phyloP scores from a whole-genome alignment of 2,329 filamentous ascomycete species.

The Arthrocladium fulminans region DNA sequence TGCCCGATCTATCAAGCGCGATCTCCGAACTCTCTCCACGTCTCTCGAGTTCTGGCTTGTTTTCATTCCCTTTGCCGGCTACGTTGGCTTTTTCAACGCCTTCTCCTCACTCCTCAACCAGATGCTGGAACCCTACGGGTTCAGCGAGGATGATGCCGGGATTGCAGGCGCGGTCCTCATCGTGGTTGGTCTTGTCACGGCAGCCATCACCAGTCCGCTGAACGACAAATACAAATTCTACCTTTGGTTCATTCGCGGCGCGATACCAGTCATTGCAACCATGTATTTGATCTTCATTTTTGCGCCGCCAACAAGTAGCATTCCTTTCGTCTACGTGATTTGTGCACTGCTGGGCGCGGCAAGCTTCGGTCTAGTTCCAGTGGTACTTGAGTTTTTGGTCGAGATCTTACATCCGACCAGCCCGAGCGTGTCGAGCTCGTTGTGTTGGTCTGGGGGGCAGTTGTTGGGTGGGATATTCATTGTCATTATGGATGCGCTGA shows the following conservation, averaged over 20 bases:
- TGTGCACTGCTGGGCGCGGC: constrained; percentile 69
- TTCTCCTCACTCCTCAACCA: constrained; percentile 82
- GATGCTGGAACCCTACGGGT: constrained; percentile 77
- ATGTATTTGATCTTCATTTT: constrained; percentile 72
- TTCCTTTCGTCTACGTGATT: constrained; percentile 58
- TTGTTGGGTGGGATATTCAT: constrained; percentile 78
- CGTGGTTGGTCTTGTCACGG: constrained; percentile 68
- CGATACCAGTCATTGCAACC: constrained; percentile 65
- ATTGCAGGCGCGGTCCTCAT: constrained; percentile 86
- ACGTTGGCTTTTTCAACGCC: constrained; percentile 90
- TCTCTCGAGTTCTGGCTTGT: constrained; percentile 72
- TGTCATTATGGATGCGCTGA: constrained; percentile 67
- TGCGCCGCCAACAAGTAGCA: constrained; percentile 55
- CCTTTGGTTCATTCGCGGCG: constrained; percentile 60
- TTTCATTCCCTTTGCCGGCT: constrained; percentile 69
- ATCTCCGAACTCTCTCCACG: constrained; percentile 46
- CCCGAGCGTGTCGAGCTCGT: constrained; percentile 73
- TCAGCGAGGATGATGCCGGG: constrained; percentile 73
- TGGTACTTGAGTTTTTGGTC: constrained; percentile 76
- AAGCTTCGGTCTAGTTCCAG: constrained; percentile 70
- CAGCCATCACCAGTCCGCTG: constrained; percentile 70
- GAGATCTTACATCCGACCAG: constrained; percentile 80
- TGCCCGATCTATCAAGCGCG: constrained; percentile 46
- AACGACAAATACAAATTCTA: constrained; percentile 79
- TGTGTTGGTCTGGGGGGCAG: constrained; percentile 82